Conservation (phyloP, 306 rosid genomes). For the Begonia loranthoides region DNA sequence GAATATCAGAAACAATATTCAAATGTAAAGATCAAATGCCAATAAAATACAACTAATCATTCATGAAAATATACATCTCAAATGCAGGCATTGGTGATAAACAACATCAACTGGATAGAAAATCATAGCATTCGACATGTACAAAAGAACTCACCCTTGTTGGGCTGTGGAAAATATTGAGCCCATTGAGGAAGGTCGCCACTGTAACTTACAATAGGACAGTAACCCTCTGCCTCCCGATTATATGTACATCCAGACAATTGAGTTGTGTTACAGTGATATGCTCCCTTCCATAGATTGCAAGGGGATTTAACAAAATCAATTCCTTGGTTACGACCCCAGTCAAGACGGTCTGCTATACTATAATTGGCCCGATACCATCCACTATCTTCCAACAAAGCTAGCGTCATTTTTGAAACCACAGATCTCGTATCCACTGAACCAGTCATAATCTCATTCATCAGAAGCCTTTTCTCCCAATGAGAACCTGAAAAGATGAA, state of each 20-base stretch:
- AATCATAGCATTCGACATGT: no score
- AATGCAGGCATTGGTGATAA: no score
- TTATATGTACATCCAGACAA: slow-evolving; percentile 92
- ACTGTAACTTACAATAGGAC: slow-evolving; percentile 80
- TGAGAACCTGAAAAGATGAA: slow-evolving; percentile 56
- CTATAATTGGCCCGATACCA: slow-evolving; percentile 98
- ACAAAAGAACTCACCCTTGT: slow-evolving; percentile 44
- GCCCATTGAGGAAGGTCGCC: slow-evolving; percentile 98
- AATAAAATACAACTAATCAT: no score
- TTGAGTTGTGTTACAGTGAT: slow-evolving; percentile 87
- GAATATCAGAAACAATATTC: no score
- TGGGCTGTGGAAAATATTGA: slow-evolving; percentile 81
- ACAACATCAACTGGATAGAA: no score
- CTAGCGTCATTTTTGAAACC: slow-evolving; percentile 94
- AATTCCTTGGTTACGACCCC: slow-evolving; percentile 96
- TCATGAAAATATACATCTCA: no score
- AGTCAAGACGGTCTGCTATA: slow-evolving; percentile 93
- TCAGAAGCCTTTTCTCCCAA: slow-evolving; percentile 94
- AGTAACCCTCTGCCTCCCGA: slow-evolving; percentile 99
- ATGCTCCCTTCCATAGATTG: slow-evolving; percentile 93
- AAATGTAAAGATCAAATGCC: no score
- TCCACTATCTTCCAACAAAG: slow-evolving; percentile 93
- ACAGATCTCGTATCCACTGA: slow-evolving; percentile 98
- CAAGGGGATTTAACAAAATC: slow-evolving; percentile 84
- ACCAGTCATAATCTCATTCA: slow-evolving; percentile 99